These are phyloP conservation scores for Ricinus communis DNA, from an alignment of 345 rosid genomes.

Conservation along the genomic window DNA sequence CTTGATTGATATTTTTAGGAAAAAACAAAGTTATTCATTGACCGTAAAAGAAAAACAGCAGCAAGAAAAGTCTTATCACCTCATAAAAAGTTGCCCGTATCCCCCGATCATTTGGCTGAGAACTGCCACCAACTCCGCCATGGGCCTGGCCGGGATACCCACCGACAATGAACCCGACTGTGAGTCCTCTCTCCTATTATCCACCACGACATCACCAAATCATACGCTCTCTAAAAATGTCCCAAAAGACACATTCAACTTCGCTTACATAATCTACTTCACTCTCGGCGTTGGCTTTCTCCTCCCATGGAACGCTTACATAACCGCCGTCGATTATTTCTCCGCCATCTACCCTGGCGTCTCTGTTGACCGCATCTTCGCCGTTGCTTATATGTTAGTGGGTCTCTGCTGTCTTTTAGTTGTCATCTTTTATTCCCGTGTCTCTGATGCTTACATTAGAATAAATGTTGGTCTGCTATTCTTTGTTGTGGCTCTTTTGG, in stretches of 20 bases:
- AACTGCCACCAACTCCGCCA: background rate
- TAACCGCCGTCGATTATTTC: conserved; percentile 98
- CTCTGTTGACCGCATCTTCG: conserved; percentile 86
- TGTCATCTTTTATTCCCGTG: conserved; percentile 62
- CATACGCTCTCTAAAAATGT: conserved; percentile 23
- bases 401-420: conserved; percentile 54
- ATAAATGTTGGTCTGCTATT: conserved; percentile 73
- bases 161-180: conserved; percentile 35
- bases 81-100: no score
- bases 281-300: conserved; percentile 76
- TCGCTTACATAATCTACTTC: conserved; percentile 87
- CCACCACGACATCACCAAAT: conserved; percentile 11
- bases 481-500: conserved; percentile 56
- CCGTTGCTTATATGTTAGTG: conserved; percentile 72
- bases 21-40: no score
- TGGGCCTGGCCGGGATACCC: conserved; percentile 43
- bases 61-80: no score
- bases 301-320: conserved; percentile 99
- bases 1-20: no score
- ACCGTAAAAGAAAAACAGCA: no score
- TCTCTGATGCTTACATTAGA: conserved; percentile 63
- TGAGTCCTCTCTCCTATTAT: conserved; percentile 56
- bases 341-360: conserved; percentile 82
- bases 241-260: conserved; percentile 64
- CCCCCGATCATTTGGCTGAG: no score